Base-by-base conservation (phyloP, 2,329 filamentous ascomycete genomes). In the Penicillium crustosum region DNA sequence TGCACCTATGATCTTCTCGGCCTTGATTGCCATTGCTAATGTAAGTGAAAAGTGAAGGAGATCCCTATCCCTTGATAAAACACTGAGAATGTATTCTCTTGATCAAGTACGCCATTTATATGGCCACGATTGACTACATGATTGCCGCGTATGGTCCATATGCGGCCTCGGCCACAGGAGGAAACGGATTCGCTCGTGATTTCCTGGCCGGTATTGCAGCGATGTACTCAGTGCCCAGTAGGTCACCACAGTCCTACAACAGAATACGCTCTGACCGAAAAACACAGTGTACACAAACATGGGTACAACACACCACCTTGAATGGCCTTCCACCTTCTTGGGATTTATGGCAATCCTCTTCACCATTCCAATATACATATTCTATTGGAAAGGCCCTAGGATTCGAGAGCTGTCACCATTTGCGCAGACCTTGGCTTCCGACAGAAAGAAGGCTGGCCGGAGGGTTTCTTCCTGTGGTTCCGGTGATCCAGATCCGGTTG, bases 51-150 rank as follows among this genome's bases (percentile, higher is more conserved):
- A n/a, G 5, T 2, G n/a, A 39, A 39, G n/a, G 5, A 39, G 2
- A 19, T 39, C 36, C 4, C 10, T 29, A 4, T 33, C 1, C 1
- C 12, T 21, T 15, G 3, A 33, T 29, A 33, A 9, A 15, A 19
- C 8, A 6, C 8, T 27, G 9, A 42, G 12, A 31, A 12, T n/a
- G 21, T 33, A 33, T 15, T 21, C 17, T 19, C 9, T 27, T 27
- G 19, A 41, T 33, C 23, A 53, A 75, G 73, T 75, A 69, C 53
- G 66, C 70, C 17, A 85, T 86, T 36, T 86, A 87, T 67, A 85
- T 86, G 79, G 82, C 83, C 7, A 86, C 84, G 2, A 86, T 88
- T 64, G 86, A 88, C 68, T 88, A 88, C 71, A 87, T 87, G 81
- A 84, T 88, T 48, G 85, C 83, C 25, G 81, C 84, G 0, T 89